Base-by-base conservation (phyloP, 2,329 filamentous ascomycete species). In the Neonectria punicea region DNA sequence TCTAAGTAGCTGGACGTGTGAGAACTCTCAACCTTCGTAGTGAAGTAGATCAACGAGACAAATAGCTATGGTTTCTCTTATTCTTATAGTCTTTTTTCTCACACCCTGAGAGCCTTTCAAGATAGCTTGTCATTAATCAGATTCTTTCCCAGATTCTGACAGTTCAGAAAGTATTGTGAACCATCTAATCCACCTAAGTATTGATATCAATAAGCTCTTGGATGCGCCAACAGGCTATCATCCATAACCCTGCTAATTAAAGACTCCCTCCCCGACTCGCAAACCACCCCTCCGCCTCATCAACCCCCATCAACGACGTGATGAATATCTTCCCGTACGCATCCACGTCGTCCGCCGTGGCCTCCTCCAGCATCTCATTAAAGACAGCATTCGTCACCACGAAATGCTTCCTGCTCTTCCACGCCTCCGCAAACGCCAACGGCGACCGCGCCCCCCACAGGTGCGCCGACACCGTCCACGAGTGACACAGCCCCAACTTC, bases 341-440 rank as follows among this genome's bases (percentile, higher is more conserved):
- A 73, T 85, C 78, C 65, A 85, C 76, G 60, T 80, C 75, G 68
- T 83, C 75, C 65, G 81, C 78, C 77, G 74, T 72, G 55, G 83
- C 78, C 71, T 77, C 73, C 8, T 62, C 34, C n/a, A 80, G 61
- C 0, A 76, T 70, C 16, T 71, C 58, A 2, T 61, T 46, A 25
- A 79, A 78, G 14, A 67, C 32, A 5, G 70, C 67, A 39, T 78
- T 73, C 5, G 66, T 76, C 3, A 82, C 74, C 5, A 82, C 74
- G 34, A 78, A 76, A 51, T 80, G 76, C n/a, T 73, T 73, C 63
- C 72, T 76, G 9, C 75, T 74, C 30, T 67, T 74, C 80, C 81
- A 82, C 0, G 77, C 78, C 30, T 74, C 62, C 5, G 77, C 77
- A 71, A 83, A 83, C 3, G 76, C 76, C n/a, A 79, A 53, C 0